Percentiles rank a stretch among this genome's conserved stretches.
These are phyloP conservation scores for Taiozyma sp. DNA, from an alignment of 1,139 yeast species.

Conservation along the genomic window DNA sequence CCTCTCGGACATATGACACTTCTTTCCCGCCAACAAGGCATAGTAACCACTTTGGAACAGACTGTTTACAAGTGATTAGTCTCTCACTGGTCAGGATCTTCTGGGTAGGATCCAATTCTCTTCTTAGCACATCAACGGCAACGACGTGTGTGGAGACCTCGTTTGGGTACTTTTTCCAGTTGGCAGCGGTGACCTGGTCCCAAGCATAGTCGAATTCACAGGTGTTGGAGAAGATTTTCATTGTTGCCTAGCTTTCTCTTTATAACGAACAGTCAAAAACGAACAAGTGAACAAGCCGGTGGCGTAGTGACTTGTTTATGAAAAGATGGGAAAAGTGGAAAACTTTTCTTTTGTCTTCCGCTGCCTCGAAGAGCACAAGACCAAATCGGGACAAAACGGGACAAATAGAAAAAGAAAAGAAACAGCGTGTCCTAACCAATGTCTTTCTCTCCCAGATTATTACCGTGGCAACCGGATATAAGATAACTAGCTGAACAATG, in stretches of 20 bases:
- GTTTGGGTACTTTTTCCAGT: constrained; percentile 96
- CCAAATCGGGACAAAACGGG: no score
- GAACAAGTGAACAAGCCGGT: not conserved
- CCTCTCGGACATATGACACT: constrained; percentile 79
- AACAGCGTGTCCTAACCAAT: no score
- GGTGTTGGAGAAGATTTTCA: constrained; percentile 72
- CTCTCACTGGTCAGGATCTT: constrained; percentile 74
- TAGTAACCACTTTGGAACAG: constrained; percentile 79
- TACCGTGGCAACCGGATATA: not conserved
- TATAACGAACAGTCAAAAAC: no score
- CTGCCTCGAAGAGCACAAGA: no score
- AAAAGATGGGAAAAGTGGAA: not conserved
- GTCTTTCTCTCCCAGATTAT: no score
- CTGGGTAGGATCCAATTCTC: constrained; percentile 55
- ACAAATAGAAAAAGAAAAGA: no score
- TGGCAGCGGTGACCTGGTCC: constrained; percentile 95
- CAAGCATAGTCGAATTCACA: constrained; percentile 78
- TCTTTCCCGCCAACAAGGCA: constrained; percentile 68
- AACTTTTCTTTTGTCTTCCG: not conserved
- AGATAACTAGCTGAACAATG: not conserved
- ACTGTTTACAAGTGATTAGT: constrained; percentile 82
- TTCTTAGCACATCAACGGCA: constrained; percentile 79
- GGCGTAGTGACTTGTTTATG: not conserved
- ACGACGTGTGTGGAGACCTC: constrained; percentile 91
- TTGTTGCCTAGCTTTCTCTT: constrained; percentile 21